These are phyloP conservation scores for Avena eriantha DNA, from an alignment of 176 grass and related monocot species.

Conservation along the genomic window DNA sequence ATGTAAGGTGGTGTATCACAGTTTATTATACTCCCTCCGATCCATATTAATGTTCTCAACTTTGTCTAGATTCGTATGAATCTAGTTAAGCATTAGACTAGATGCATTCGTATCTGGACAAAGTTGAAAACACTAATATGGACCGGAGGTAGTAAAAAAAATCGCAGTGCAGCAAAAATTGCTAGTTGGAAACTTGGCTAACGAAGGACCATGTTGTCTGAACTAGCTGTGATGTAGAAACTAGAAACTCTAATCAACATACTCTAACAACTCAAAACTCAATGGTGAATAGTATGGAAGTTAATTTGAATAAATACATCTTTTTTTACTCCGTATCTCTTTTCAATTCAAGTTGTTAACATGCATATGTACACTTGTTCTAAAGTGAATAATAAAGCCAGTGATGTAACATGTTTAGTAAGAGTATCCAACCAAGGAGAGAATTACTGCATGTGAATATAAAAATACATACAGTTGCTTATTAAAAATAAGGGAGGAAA, in stretches of 20 bases:
- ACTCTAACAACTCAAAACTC: background rate
- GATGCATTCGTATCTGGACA: too few relatives aligned
- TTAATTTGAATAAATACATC: slow-evolving; percentile 8
- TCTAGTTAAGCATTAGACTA: too few relatives aligned
- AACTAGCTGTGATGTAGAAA: background rate
- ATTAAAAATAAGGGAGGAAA: background rate
- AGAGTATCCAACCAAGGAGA: slow-evolving; percentile 21
- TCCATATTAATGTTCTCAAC: too few relatives aligned
- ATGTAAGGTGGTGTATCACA: background rate
- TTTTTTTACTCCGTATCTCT: background rate
- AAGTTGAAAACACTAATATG: too few relatives aligned
- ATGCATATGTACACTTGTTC: background rate
- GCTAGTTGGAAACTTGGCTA: slow-evolving; percentile 5
- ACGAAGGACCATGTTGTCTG: background rate
- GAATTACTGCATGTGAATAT: background rate
- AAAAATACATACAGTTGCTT: slow-evolving; percentile 1
- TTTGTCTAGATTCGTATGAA: too few relatives aligned
- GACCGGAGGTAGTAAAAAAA: background rate
- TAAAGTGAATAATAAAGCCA: slow-evolving; percentile 12
- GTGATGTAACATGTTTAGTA: slow-evolving; percentile 13
- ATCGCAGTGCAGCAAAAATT: background rate
- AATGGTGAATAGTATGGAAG: slow-evolving; percentile 17
- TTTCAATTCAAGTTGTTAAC: background rate
- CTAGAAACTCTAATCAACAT: slow-evolving; percentile 14
- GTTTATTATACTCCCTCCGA: background rate